Conservation (phyloP, 2,329 filamentous ascomycete species). For the Cordyceps cicadae region DNA sequence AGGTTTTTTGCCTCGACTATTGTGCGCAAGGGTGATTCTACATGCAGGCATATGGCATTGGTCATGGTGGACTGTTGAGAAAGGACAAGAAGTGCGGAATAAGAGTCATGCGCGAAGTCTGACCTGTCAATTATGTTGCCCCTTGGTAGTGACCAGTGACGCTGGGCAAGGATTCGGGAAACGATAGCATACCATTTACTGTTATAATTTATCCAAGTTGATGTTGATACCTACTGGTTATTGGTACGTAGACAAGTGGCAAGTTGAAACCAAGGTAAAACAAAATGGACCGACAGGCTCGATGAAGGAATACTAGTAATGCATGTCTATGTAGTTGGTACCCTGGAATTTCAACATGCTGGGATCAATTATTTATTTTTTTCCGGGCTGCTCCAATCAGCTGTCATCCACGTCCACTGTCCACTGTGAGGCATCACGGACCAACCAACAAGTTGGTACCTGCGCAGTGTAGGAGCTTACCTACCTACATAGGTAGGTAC, state of each 20-base stretch:
- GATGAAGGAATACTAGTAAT: background rate
- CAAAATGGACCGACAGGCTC: background rate
- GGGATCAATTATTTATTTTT: background rate
- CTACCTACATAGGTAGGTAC: too few species aligned
- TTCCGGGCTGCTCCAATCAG: background rate
- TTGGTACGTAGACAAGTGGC: background rate
- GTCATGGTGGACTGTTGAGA: too few species aligned
- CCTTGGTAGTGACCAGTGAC: too few species aligned
- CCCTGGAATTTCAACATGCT: background rate
- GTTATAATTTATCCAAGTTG: too few species aligned
- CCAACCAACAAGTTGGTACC: background rate
- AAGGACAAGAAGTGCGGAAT: too few species aligned
- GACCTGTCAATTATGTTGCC: too few species aligned
- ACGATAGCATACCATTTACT: background rate
- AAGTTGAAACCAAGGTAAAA: constrained; percentile 1
- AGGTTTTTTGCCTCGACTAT: too few species aligned
- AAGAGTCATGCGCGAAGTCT: too few species aligned
- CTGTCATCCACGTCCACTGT: background rate
- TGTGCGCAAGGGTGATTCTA: background rate
- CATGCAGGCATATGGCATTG: background rate
- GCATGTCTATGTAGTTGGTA: too few species aligned
- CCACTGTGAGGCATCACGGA: background rate
- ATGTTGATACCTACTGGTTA: background rate
- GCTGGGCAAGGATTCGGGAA: too few species aligned
- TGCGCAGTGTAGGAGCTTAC: background rate